phyloP scores from a whole-genome alignment of 2,329 filamentous ascomycete species.

The Monascus ruber region DNA sequence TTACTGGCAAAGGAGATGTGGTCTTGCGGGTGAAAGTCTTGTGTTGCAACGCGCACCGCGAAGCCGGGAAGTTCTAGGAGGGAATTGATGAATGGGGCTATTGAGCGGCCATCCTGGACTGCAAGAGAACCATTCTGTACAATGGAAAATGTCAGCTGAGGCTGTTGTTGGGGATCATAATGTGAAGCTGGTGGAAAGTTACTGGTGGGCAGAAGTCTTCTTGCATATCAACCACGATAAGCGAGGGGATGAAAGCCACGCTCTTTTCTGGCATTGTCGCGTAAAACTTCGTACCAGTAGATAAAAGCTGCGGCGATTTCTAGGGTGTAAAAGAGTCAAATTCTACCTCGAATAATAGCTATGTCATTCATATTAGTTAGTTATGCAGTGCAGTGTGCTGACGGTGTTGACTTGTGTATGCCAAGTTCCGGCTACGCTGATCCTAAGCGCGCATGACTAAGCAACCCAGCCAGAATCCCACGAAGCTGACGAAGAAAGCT shows the following conservation, averaged over 20 bases:
- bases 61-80: slow-evolving; percentile 61
- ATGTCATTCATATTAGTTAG: neutral
- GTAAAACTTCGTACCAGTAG: neutral
- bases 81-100: slow-evolving; percentile 60
- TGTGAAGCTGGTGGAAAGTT: slow-evolving; percentile 22
- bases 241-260: slow-evolving; percentile 39
- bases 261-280: slow-evolving; percentile 6
- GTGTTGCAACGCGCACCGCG: slow-evolving; percentile 65
- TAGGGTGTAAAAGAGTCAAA: neutral
- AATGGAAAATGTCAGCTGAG: neutral
- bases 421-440: no score
- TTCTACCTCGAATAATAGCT: neutral
- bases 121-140: slow-evolving; percentile 72
- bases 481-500: neutral
- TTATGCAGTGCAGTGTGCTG: neutral
- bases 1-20: slow-evolving; percentile 86
- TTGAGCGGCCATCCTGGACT: slow-evolving; percentile 60
- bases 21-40: slow-evolving; percentile 74
- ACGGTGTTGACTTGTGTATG: neutral
- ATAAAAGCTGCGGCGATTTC: no score
- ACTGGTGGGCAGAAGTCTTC: slow-evolving; percentile 92
- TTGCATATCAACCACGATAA: slow-evolving; percentile 77
- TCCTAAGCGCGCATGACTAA: neutral
- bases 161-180: slow-evolving; percentile 3
- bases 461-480: neutral